Evolutionary conservation across 306 rosid species (phyloP), one percentile per base, ranked within the genome.

Genomic region (Astragalus membranaceus): DNA sequence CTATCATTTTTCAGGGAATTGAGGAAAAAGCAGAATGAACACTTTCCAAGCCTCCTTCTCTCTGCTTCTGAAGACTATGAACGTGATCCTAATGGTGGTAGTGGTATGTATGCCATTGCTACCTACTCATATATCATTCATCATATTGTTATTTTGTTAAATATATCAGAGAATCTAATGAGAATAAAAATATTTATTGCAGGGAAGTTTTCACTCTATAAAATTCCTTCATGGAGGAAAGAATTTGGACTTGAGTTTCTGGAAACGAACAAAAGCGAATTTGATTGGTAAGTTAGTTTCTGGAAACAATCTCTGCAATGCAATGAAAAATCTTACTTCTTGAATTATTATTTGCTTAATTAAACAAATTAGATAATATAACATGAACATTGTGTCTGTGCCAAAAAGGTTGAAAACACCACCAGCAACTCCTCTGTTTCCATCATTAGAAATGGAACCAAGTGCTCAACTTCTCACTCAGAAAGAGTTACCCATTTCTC

Each of bases 381-480:
- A 75, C 41, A 13, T 49, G 14, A 16, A 6, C 5, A 32, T 7
- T 5, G 29, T 64, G 48, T 64, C 56, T 10, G 3, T 51, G 30
- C 4, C 0, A 26, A 32, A 17, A 23, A 92, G 98, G 98, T 78
- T 92, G 20, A 92, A 86, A 84, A 92, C 98, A 39, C 98, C 98
- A 7, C 98, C 98, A 0, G 88, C 95, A 79, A 92, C 96, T 77
- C 98, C 96, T 23, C 78, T 92, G 5, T 92, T 92, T 70, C 91
- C 95, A 52, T 92, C 96, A 30, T 82, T 92, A 11, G 98, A 92
- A 81, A 92, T 89, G 96, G 96, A 92, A 64, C 82, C 92, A 29
- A 72, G 32, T 8, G 81, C 78, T 41, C 78, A 86, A 36, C 82
- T 81, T 7, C 78, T 76, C 8, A 10, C 64, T 52, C 94, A 85